phyloP scores from a whole-genome alignment of 2,329 filamentous ascomycete species.

The Trichoderma sp. region DNA sequence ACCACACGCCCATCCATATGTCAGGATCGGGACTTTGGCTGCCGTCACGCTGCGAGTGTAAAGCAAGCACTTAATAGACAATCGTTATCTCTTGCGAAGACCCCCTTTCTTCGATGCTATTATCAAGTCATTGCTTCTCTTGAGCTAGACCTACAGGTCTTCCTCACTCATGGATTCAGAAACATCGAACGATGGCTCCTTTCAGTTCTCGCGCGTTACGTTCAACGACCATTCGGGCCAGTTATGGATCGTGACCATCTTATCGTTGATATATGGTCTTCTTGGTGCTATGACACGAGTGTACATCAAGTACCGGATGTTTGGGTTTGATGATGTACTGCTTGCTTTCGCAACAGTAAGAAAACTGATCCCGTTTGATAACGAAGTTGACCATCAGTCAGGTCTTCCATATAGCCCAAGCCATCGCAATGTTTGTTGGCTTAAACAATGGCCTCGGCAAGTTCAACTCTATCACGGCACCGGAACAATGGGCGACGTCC shows the following conservation, averaged over 20 bases:
- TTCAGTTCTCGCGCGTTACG: neutral
- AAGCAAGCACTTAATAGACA: neutral
- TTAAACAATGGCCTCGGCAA: neutral
- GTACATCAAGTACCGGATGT: conserved; percentile 2
- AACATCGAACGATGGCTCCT: neutral
- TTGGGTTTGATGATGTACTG: neutral
- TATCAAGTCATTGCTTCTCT: neutral
- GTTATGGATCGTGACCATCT: neutral
- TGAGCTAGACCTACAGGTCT: neutral
- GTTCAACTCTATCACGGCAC: neutral
- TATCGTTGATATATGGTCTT: neutral
- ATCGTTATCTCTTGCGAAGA: neutral
- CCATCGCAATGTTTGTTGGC: neutral
- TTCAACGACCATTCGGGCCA: neutral
- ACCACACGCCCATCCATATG: neutral
- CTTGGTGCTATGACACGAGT: neutral
- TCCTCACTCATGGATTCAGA: neutral
- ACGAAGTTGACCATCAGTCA: neutral
- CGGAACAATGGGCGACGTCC: neutral
- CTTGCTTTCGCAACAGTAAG: neutral
- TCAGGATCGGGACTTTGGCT: neutral
- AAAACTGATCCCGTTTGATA: neutral
- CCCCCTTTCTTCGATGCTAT: neutral
- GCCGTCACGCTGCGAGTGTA: neutral
- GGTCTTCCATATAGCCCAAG: neutral